A percentile compares a stretch with the other conserved stretches of the same genome.
Evolutionary conservation across 208 protist genomes (phyloP).

Genomic region (Leishmania arabica): DNA sequence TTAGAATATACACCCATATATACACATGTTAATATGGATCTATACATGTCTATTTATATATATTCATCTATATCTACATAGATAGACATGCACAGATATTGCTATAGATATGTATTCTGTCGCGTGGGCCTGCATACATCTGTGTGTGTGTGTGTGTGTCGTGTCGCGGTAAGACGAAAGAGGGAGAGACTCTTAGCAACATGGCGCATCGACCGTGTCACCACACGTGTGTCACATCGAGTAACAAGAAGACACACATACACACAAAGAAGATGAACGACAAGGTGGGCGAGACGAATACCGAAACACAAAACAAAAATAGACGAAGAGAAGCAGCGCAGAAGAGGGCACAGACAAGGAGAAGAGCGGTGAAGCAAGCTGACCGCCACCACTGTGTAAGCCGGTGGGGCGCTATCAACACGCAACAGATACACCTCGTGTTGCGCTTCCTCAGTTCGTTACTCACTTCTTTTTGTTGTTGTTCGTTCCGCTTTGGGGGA

Average conservation of each 20-base stretch:
- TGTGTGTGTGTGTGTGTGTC: too few relatives aligned
- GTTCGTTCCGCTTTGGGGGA: not conserved
- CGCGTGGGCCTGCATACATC: not conserved
- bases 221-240: too few relatives aligned
- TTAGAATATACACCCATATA: not conserved
- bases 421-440: not conserved
- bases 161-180: not conserved
- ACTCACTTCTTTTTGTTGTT: not conserved
- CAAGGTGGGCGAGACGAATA: not conserved
- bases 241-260: too few relatives aligned
- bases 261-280: constrained; percentile 4
- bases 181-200: too few relatives aligned
- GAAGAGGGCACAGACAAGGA: constrained; percentile 3
- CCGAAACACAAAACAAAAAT: constrained; percentile 5
- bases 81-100: not conserved
- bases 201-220: too few relatives aligned
- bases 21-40: too few relatives aligned
- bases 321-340: not conserved
- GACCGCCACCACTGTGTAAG: too few relatives aligned
- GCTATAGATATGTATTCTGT: not conserved
- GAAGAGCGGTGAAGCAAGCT: too few relatives aligned
- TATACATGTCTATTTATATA: too few relatives aligned
- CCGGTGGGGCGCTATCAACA: too few relatives aligned
- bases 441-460: not conserved
- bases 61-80: not conserved